Evolutionary conservation across 2,329 filamentous ascomycete genomes (phyloP).

Genomic region (Alternaria sp.): DNA sequence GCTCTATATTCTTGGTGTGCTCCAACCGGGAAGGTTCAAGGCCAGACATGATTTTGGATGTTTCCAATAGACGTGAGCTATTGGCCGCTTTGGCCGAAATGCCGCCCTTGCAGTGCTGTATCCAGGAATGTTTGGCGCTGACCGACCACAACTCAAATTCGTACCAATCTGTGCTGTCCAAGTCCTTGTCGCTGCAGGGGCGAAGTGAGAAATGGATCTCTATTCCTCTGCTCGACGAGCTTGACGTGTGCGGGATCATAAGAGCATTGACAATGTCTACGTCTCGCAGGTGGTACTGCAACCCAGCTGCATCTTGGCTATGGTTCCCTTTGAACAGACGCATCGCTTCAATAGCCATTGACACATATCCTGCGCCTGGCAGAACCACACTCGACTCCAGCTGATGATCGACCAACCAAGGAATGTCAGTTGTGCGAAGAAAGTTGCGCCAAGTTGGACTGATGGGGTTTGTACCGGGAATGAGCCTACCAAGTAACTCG

Average conservation of each 20-base stretch:
- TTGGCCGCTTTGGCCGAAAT: background rate
- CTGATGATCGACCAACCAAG: constrained; percentile 58
- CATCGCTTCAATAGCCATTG: constrained; percentile 53
- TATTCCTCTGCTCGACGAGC: constrained; percentile 10
- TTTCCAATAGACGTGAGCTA: background rate
- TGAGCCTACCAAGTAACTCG: constrained; percentile 27
- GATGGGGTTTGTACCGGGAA: constrained; percentile 11
- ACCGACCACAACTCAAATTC: constrained; percentile 9
- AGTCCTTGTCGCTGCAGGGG: constrained; percentile 7
- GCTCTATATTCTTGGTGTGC: constrained; percentile 27
- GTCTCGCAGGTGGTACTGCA: constrained; percentile 25
- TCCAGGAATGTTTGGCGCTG: constrained; percentile 2
- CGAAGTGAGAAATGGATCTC: constrained; percentile 18
- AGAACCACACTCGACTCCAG: constrained; percentile 50
- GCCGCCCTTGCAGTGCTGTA: constrained; percentile 3
- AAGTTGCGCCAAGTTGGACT: constrained; percentile 55
- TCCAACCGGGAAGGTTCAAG: background rate
- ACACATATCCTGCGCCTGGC: constrained; percentile 56
- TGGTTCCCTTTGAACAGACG: background rate
- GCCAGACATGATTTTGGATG: background rate
- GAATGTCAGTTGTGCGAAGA: constrained; percentile 49
- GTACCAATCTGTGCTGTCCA: constrained; percentile 8
- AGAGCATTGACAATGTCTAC: constrained; percentile 31
- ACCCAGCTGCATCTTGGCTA: background rate
- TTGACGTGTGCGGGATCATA: constrained; percentile 22